Evolutionary conservation across 306 rosid genomes (phyloP).

Genomic region (Castanea crenata): DNA sequence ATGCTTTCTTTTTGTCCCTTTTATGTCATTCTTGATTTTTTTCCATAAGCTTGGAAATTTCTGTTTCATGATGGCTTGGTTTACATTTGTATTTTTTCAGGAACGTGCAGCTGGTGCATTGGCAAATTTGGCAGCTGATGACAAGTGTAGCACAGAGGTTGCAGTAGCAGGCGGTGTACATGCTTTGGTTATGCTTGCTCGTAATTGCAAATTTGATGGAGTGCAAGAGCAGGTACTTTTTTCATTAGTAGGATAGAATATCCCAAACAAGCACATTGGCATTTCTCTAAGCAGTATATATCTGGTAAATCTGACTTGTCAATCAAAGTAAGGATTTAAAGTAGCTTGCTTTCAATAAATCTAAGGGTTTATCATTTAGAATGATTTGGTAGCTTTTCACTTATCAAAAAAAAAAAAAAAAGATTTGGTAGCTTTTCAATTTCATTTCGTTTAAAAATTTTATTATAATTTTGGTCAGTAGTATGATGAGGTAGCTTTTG

Average conservation of each 20-base stretch:
- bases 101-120: slow-evolving; percentile 99
- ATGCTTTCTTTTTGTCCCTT: slow-evolving; percentile 9
- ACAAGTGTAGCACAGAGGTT: slow-evolving; percentile 97
- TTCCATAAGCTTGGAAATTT: slow-evolving; percentile 11
- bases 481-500: not conserved
- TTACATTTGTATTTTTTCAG: slow-evolving; percentile 41
- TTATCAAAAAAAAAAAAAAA: too few species aligned
- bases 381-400: not conserved
- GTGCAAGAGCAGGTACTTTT: slow-evolving; percentile 95
- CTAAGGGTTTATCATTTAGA: not conserved
- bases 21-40: slow-evolving; percentile 15
- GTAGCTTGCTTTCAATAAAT: not conserved
- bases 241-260: slow-evolving; percentile 13
- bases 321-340: slow-evolving; percentile 10
- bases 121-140: slow-evolving; percentile 99
- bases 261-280: slow-evolving; percentile 4
- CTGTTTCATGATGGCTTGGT: slow-evolving; percentile 17
- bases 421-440: not conserved
- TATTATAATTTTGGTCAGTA: not conserved
- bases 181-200: slow-evolving; percentile 99
- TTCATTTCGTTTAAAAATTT: not conserved
- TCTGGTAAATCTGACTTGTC: slow-evolving; percentile 11
- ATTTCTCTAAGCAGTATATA: not conserved
- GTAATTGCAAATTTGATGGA: slow-evolving; percentile 94
- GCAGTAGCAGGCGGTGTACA: slow-evolving; percentile 97